A percentile compares a stretch with the other conserved stretches of the same genome.
These are phyloP conservation scores for Babesia bigemina DNA, from an alignment of 169 alveolate species.

Conservation along the genomic window DNA sequence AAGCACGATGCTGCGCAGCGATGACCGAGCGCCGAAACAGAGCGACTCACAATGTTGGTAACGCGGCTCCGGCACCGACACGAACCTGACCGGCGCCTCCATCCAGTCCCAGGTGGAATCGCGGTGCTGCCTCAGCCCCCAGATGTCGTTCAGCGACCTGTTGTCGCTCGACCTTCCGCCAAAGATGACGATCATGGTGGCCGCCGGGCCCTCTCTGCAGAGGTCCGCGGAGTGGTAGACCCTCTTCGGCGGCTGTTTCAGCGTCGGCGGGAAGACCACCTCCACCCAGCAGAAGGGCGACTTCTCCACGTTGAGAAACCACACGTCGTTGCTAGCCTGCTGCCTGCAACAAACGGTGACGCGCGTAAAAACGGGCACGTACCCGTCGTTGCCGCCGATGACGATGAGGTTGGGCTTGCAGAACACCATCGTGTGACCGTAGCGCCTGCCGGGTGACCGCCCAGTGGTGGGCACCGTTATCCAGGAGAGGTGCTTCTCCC, in stretches of 20 bases:
- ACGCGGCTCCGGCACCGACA: constrained; percentile 88
- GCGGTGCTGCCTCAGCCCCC: constrained; percentile 99
- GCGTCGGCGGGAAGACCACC: constrained; percentile 81
- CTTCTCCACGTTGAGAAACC: constrained; percentile 95
- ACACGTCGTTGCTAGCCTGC: constrained; percentile 92
- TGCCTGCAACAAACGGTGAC: constrained; percentile 21
- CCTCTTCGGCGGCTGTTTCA: constrained; percentile 91
- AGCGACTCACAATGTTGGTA: constrained; percentile 85
- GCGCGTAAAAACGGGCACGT: not conserved
- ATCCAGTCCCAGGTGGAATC: constrained; percentile 99
- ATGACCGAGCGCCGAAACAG: not conserved
- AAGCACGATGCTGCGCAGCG: constrained; percentile 70
- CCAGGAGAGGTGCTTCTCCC: constrained; percentile 93
- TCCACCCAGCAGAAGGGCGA: constrained; percentile 96
- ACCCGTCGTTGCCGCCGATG: constrained; percentile 98
- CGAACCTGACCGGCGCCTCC: constrained; percentile 94
- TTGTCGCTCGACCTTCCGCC: constrained; percentile 97
- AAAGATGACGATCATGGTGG: constrained; percentile 98
- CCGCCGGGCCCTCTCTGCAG: constrained; percentile 95
- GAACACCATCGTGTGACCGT: constrained; percentile 97
- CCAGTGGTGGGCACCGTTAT: constrained; percentile 96
- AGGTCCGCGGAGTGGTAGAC: constrained; percentile 89
- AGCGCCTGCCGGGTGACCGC: constrained; percentile 98
- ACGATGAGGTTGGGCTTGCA: constrained; percentile 94
- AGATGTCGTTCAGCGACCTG: constrained; percentile 93